Evolutionary conservation across 2,329 filamentous ascomycete genomes (phyloP).

Genomic region (Xylaria arbuscula): DNA sequence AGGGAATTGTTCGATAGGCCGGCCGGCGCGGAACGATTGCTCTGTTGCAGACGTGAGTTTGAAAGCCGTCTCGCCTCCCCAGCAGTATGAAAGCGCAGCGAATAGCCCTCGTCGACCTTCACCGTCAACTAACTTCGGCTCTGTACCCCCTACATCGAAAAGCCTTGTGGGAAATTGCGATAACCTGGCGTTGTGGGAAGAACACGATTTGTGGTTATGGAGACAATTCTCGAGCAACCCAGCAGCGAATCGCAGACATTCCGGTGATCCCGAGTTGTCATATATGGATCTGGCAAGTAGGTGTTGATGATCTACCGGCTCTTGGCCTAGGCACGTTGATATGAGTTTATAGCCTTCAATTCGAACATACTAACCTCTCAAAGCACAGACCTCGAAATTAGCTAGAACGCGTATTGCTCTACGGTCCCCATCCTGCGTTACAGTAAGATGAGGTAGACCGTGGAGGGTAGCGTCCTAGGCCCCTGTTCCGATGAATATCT

Average conservation of each 20-base stretch:
- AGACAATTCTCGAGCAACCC: constrained; percentile 12
- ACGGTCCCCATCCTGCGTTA: constrained; percentile 4
- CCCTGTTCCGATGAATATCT: constrained; percentile 9
- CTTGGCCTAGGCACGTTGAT: not conserved
- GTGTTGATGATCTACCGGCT: not conserved
- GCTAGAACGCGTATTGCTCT: constrained; percentile 2
- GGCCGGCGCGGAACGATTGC: constrained; percentile 10
- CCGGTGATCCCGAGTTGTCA: not conserved
- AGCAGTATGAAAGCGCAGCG: constrained; percentile 1
- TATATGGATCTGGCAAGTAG: constrained; percentile 16
- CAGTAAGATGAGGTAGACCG: constrained; percentile 1
- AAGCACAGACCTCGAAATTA: constrained; percentile 6
- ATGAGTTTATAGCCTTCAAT: not conserved
- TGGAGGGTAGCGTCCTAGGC: not conserved
- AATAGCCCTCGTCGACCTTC: constrained; percentile 1
- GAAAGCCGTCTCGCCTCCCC: constrained; percentile 3
- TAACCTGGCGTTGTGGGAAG: not conserved
- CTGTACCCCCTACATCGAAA: not conserved
- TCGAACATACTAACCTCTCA: constrained; percentile 3
- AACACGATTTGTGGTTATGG: constrained; percentile 6
- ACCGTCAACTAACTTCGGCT: constrained; percentile 11
- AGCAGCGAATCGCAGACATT: constrained; percentile 6
- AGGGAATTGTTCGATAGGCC: constrained; percentile 5
- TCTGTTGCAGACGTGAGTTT: constrained; percentile 10
- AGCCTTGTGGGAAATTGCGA: constrained; percentile 7